Evolutionary conservation across 164 flowering plant species (phyloP), one percentile per base, ranked within the genome.

Genomic region (Berberis thunbergii): DNA sequence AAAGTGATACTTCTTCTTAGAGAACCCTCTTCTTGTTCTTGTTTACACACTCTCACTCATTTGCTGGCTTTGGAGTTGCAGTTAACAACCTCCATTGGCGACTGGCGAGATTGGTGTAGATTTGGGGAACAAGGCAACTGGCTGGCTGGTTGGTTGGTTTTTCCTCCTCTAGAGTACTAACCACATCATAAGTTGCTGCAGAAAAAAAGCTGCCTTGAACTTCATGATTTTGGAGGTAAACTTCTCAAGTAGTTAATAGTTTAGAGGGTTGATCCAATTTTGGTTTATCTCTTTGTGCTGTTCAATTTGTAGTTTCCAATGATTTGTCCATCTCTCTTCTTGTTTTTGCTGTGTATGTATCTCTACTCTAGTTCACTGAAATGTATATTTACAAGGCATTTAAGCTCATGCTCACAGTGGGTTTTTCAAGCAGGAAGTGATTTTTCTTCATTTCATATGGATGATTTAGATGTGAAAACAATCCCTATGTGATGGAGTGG

Each of bases 401-500:
- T 46, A 46, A 8, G 49, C 8, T 4, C 49, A 4, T 46, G 49
- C 26, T 26, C 26, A 26, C 26, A 26, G 13, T 4, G n/a, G 1
- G 10, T 52, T 4, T 52, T 2, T 52, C n/a, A 52, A 4, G 13
- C n/a, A 52, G 54, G n/a, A 26, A 52, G 4, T 1, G 4, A 26
- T 7, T 12, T 10, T 7, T 52, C 13, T 7, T 12, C n/a, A 52
- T 6, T 10, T 10, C 10, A 11, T 52, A 26, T 12, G 2, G 53
- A 61, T 41, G 42, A 49, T 8, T 40, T 61, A n/a, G 52, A 54
- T 41, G 52, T 67, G 72, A 68, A 55, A 9, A 43, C 45, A 45
- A 55, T 69, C 49, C 44, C 64, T 70, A 66, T 64, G 66, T 69
- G 59, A 83, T 81, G 85, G 86, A 83, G 70, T 81, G 85, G 84